Conservation (phyloP, 2,329 filamentous ascomycete species). For the Penicillium sp. region DNA sequence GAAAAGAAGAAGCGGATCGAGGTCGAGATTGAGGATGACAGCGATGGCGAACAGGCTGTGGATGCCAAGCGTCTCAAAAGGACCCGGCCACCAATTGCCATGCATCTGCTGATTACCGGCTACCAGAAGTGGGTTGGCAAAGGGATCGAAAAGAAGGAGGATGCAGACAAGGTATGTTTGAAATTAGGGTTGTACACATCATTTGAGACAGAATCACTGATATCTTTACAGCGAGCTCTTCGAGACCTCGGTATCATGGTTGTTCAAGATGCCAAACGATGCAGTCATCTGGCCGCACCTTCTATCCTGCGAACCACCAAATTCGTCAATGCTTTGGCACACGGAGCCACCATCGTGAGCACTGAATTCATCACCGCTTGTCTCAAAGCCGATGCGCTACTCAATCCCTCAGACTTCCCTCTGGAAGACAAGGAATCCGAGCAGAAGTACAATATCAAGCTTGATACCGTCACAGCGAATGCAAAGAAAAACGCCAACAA, state of each 20-base stretch:
- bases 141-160: constrained; percentile 67
- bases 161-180: constrained; percentile 72
- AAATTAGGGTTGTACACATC: not conserved
- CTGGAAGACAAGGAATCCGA: constrained; percentile 75
- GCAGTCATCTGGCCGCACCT: constrained; percentile 86
- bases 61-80: constrained; percentile 66
- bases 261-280: constrained; percentile 72
- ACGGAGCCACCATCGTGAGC: constrained; percentile 74
- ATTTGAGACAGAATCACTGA: constrained; percentile 12
- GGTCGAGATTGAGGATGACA: constrained; percentile 51
- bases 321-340: constrained; percentile 84
- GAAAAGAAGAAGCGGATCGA: constrained; percentile 47
- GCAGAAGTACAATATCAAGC: constrained; percentile 67
- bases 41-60: constrained; percentile 56
- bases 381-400: constrained; percentile 67
- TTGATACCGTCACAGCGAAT: constrained; percentile 67
- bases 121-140: constrained; percentile 77
- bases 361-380: constrained; percentile 78
- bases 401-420: constrained; percentile 65
- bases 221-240: constrained; percentile 66
- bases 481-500: constrained; percentile 76
- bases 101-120: constrained; percentile 79
- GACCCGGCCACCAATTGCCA: constrained; percentile 64
- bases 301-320: constrained; percentile 87
- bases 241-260: constrained; percentile 81